phyloP scores from a whole-genome alignment of 371 early-diverging fungal species.

The Saksenaea vasiformis region DNA sequence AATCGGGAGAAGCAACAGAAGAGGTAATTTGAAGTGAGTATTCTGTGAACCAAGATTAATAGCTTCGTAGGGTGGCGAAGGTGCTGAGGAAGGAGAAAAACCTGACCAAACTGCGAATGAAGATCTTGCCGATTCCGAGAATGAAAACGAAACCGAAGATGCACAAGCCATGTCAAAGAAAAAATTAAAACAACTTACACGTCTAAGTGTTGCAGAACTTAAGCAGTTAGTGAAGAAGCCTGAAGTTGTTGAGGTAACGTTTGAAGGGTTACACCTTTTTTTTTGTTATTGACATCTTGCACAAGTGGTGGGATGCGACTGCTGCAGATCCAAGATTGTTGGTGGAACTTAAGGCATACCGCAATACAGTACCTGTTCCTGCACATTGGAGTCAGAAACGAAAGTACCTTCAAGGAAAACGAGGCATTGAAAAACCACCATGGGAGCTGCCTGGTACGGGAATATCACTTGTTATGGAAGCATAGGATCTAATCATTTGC shows the following conservation, averaged over 20 bases:
- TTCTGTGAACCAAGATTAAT: not conserved
- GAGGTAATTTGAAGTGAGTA: constrained; percentile 25
- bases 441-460: constrained; percentile 87
- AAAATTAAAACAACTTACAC: constrained; percentile 41
- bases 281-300: not conserved
- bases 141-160: constrained; percentile 23
- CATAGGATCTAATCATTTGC: not conserved
- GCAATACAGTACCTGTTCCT: constrained; percentile 96
- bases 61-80: constrained; percentile 16
- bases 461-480: not conserved
- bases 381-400: constrained; percentile 96
- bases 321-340: constrained; percentile 89
- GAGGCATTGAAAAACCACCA: constrained; percentile 94
- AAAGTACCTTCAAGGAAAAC: constrained; percentile 93
- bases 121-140: constrained; percentile 13
- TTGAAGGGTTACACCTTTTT: not conserved
- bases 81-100: constrained; percentile 49
- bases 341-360: constrained; percentile 86
- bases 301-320: constrained; percentile 90
- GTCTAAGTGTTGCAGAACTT: constrained; percentile 84
- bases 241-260: constrained; percentile 92
- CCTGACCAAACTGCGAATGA: constrained; percentile 45
- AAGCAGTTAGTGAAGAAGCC: constrained; percentile 91
- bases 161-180: constrained; percentile 51
- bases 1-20: constrained; percentile 31